Percentiles rank a stretch among this genome's conserved stretches.
Evolutionary conservation across 495 filamentous ascomycete genomes (phyloP).

Genomic region (Lichenothelia convexa): DNA sequence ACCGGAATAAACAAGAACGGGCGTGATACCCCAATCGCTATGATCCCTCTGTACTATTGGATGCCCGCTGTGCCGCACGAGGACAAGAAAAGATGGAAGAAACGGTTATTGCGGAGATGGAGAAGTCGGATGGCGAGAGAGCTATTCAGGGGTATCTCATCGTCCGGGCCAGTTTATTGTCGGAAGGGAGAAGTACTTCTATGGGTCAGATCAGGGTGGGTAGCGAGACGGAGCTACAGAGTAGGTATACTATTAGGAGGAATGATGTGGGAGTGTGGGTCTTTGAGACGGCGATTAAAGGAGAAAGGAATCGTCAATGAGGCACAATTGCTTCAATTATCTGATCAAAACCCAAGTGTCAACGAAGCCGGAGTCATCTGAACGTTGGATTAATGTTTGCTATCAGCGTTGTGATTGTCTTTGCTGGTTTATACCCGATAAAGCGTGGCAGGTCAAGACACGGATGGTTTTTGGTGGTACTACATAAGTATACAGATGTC

Average conservation of each 20-base stretch:
- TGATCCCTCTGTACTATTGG: conserved; percentile 32
- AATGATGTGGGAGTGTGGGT: conserved; percentile 20
- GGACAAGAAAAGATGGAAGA: conserved; percentile 45
- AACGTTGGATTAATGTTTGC: too few relatives aligned
- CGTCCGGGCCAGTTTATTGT: conserved; percentile 8
- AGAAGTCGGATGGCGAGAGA: conserved; percentile 2
- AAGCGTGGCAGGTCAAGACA: too few relatives aligned
- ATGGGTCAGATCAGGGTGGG: conserved; percentile 15
- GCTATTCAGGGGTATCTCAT: conserved; percentile 8
- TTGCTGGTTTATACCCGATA: too few relatives aligned
- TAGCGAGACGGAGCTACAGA: conserved; percentile 16
- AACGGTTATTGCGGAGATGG: conserved; percentile 18
- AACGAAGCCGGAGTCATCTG: too few relatives aligned
- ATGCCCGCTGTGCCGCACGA: conserved; percentile 31
- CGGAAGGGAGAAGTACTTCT: conserved; percentile 10
- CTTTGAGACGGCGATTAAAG: conserved; percentile 11
- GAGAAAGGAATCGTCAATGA: too few relatives aligned
- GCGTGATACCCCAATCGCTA: conserved; percentile 32
- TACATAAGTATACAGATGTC: too few relatives aligned
- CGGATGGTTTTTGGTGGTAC: too few relatives aligned
- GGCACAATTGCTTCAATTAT: too few relatives aligned
- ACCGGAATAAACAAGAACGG: conserved; percentile 29
- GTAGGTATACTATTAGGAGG: conserved; percentile 15
- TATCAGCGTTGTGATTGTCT: too few relatives aligned
- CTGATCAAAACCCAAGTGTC: too few relatives aligned